Base-by-base conservation (phyloP, 208 protist species). In the Trypanosoma melophagium region DNA sequence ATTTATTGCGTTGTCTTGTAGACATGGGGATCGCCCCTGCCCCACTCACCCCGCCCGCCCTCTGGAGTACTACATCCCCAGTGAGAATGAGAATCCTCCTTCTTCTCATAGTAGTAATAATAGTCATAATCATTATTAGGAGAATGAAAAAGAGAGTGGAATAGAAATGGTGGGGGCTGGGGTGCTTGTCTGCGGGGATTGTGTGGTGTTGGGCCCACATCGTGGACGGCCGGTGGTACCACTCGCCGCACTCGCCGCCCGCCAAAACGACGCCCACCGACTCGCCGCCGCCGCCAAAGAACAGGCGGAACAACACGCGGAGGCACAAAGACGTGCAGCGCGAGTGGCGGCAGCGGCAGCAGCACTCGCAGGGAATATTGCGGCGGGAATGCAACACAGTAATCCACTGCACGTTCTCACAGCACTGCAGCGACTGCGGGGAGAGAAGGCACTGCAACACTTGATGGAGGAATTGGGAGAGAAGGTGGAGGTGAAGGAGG, bases 161-260 rank as follows among this genome's bases (percentile, higher is more conserved):
- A 35, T 35, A 5, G 28, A 5, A 35, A 35, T 35, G 28, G 28
- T 73, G 50, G 76, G 82, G 19, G 69, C 45, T 35, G 68, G 85
- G 44, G 72, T 65, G 5, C 89, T 94, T 66, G 88, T 76, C 24
- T 94, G 88, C 76, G 89, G 83, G 58, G 78, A 71, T 17, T 94
- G 88, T 56, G 88, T 87, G 5, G 83, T 89, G 17, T 28, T 90
- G 9, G 87, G 87, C 0, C 69, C 75, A 19, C 84, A 81, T 76
- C 76, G 75, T 21, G 82, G 84, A 0, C 63, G 69, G 19, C 77
- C 85, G 54, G 83, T 87, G 13, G 60, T 86, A 1, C 49, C 87
- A 13, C 63, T 90, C 38, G 82, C 86, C 2, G 54, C 73, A 12
- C 69, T 93, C 24, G 78, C 74, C 13, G 82, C 86, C 35, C 57